Percentiles rank a stretch among this genome's conserved stretches.
These are phyloP conservation scores for Croton laevigatus DNA, from an alignment of 441 rosid species.

Conservation along the genomic window DNA sequence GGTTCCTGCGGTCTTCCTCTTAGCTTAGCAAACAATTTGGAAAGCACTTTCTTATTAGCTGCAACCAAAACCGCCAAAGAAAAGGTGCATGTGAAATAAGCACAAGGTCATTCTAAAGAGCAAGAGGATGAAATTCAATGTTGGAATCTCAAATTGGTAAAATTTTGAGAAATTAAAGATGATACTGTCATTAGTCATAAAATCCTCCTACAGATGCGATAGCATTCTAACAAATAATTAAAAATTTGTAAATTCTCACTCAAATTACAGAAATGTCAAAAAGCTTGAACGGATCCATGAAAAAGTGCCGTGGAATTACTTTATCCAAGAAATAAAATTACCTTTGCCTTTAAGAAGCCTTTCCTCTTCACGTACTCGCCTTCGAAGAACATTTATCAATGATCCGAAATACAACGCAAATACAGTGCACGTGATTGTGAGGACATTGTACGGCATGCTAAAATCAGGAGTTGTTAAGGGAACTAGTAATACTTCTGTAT, in stretches of 20 bases:
- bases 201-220: background rate
- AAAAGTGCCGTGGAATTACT: background rate
- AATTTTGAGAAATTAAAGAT: background rate
- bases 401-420: slow-evolving; percentile 93
- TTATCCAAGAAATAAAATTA: slow-evolving; percentile 26
- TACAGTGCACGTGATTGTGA: slow-evolving; percentile 92
- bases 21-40: slow-evolving; percentile 57
- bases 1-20: slow-evolving; percentile 47
- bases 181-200: background rate
- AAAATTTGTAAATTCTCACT: background rate
- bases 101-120: background rate
- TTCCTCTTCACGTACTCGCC: slow-evolving; percentile 79
- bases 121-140: background rate
- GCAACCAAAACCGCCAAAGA: slow-evolving; percentile 24
- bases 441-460: slow-evolving; percentile 98
- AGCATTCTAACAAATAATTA: background rate
- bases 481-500: slow-evolving; percentile 86
- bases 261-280: background rate
- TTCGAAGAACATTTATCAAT: slow-evolving; percentile 73
- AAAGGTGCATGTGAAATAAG: background rate
- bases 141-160: background rate
- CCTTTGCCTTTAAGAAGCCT: slow-evolving; percentile 69
- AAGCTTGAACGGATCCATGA: background rate
- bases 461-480: slow-evolving; percentile 97
- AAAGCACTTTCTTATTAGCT: slow-evolving; percentile 49